phyloP scores from a whole-genome alignment of 805 yeast species.

The Ogataea angusta region DNA sequence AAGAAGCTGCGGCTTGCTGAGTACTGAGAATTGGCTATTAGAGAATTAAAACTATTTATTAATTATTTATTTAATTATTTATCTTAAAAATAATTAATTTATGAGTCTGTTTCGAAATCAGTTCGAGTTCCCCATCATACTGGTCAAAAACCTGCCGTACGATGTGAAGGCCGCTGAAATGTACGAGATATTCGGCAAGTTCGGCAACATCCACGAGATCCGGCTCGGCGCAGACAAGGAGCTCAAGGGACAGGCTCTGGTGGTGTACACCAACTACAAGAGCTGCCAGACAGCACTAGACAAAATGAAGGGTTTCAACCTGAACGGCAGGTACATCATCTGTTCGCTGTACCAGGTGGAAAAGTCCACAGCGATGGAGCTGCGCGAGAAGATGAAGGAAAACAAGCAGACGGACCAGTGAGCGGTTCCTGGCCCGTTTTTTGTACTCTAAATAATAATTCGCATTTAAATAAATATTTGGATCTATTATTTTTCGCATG shows the following conservation, averaged over 20 bases:
- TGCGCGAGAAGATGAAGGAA: slow-evolving; percentile 14
- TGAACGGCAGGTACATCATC: slow-evolving; percentile 56
- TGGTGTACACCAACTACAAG: slow-evolving; percentile 47
- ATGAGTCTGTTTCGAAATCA: slow-evolving; percentile 19
- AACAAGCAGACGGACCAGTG: background rate
- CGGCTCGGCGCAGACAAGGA: slow-evolving; percentile 39
- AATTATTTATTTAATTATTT: background rate
- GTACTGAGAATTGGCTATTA: slow-evolving; percentile 36
- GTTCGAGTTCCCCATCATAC: slow-evolving; percentile 36
- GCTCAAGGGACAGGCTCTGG: slow-evolving; percentile 50
- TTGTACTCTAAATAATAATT: too few relatives aligned
- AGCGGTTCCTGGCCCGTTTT: background rate
- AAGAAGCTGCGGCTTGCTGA: slow-evolving; percentile 62
- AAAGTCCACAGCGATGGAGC: slow-evolving; percentile 26
- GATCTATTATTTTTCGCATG: slow-evolving; percentile 2
- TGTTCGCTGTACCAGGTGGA: slow-evolving; percentile 48
- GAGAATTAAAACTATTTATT: background rate
- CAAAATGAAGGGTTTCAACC: slow-evolving; percentile 59
- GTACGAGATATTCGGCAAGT: slow-evolving; percentile 50
- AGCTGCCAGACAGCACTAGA: slow-evolving; percentile 50
- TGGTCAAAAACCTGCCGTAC: slow-evolving; percentile 58
- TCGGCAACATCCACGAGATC: slow-evolving; percentile 55
- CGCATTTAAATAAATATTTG: too few relatives aligned
- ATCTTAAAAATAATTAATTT: too few relatives aligned
- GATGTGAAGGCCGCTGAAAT: slow-evolving; percentile 43